These are phyloP conservation scores for Acer campestre DNA, from an alignment of 345 rosid genomes.

Conservation along the genomic window DNA sequence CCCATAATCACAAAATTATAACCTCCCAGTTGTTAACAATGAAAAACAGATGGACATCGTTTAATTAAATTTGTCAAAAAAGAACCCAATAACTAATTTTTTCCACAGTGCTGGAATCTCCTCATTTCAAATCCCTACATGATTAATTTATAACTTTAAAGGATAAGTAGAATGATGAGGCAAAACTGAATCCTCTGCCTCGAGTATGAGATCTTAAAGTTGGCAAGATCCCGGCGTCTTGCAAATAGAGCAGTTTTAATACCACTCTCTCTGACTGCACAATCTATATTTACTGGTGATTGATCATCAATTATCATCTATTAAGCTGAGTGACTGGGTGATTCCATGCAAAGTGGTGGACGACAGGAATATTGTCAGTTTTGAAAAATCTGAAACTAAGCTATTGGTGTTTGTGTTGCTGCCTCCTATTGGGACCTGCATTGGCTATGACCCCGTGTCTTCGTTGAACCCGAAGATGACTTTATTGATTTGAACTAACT, in stretches of 20 bases:
- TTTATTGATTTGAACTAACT: not conserved
- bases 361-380: not conserved
- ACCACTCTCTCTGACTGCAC: not conserved
- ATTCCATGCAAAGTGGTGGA: not conserved
- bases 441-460: not conserved
- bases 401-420: not conserved
- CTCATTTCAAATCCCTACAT: not conserved
- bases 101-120: not conserved
- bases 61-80: too few relatives aligned
- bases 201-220: not conserved
- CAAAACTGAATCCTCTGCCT: not conserved
- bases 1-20: not conserved
- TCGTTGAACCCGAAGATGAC: not conserved
- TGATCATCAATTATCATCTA: not conserved
- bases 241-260: not conserved
- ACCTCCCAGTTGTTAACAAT: not conserved
- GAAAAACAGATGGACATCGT: not conserved
- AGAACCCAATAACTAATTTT: not conserved
- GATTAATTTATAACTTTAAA: not conserved
- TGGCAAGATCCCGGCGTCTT: not conserved
- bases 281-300: not conserved
- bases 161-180: not conserved
- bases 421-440: constrained; percentile 3
- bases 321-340: not conserved
- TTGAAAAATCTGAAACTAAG: not conserved